These are phyloP conservation scores for Leccinum disarticulatum DNA, from an alignment of 768 basidiomycete genomes.

Conservation along the genomic window DNA sequence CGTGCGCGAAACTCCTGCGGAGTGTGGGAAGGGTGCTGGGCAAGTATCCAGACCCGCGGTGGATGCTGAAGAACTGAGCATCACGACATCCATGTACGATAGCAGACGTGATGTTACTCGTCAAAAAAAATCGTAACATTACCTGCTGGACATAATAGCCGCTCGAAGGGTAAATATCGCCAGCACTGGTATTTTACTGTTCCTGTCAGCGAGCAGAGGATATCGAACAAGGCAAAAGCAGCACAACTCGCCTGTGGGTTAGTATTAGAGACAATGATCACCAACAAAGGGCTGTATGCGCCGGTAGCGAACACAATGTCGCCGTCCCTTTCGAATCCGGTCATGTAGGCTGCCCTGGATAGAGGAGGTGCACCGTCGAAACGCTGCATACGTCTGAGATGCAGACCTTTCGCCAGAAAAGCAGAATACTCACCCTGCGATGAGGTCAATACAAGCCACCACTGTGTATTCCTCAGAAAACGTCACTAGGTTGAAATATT, in stretches of 20 bases:
- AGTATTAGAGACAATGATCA: constrained; percentile 42
- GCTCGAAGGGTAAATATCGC: constrained; percentile 52
- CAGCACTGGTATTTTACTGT: constrained; percentile 37
- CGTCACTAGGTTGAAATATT: neutral
- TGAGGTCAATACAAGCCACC: neutral
- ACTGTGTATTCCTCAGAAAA: neutral
- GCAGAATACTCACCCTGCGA: constrained; percentile 53
- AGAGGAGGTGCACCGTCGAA: neutral
- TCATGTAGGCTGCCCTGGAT: constrained; percentile 61
- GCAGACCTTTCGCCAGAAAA: constrained; percentile 45
- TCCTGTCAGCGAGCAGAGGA: neutral
- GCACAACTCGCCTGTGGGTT: constrained; percentile 44
- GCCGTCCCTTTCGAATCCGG: constrained; percentile 57
- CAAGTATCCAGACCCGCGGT: constrained; percentile 59
- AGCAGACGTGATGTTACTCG: too few species aligned
- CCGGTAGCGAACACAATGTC: constrained; percentile 64
- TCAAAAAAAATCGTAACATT: neutral
- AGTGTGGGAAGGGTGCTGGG: constrained; percentile 59
- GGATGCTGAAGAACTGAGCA: constrained; percentile 55
- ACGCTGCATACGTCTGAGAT: neutral
- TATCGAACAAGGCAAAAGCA: constrained; percentile 21
- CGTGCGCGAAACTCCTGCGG: constrained; percentile 52
- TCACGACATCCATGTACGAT: neutral
- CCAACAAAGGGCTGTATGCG: constrained; percentile 63
- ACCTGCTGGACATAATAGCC: constrained; percentile 63